Evolutionary conservation across 2,329 filamentous ascomycete species (phyloP).

Genomic region (Penicillium sp.): DNA sequence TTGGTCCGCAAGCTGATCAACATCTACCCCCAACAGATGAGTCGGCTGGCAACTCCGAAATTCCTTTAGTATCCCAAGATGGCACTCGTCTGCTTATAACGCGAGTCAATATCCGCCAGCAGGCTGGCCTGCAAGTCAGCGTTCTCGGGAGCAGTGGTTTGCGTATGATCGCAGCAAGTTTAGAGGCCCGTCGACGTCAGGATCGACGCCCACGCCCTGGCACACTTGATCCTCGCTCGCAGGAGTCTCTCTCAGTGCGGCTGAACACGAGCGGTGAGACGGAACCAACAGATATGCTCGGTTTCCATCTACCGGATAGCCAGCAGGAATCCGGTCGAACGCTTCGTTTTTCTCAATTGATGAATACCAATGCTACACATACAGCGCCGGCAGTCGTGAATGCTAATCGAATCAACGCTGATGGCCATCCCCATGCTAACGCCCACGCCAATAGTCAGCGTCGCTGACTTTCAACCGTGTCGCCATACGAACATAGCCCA

Average conservation of each 20-base stretch:
- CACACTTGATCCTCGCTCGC: not conserved
- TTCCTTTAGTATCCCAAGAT: no score
- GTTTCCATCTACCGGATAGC: slow-evolving; percentile 1
- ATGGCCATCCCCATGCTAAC: not conserved
- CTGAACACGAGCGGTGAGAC: not conserved
- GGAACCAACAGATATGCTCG: not conserved
- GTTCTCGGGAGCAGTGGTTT: not conserved
- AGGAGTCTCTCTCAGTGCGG: not conserved
- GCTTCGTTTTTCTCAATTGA: not conserved
- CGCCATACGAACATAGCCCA: no score
- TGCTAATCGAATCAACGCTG: not conserved
- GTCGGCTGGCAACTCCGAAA: no score
- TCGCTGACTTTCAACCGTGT: no score
- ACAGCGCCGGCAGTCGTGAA: slow-evolving; percentile 4
- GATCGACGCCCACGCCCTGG: not conserved
- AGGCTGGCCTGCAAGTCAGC: not conserved
- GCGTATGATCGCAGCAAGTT: slow-evolving; percentile 1
- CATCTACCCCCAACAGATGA: no score
- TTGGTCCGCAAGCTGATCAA: no score
- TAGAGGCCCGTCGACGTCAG: not conserved
- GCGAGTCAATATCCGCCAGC: not conserved
- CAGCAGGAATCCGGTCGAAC: not conserved
- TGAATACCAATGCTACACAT: not conserved
- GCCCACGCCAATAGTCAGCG: not conserved
- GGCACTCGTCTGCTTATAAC: no score